phyloP scores from a whole-genome alignment of 371 early-diverging fungal genomes.

The Rhizomucor miehei region DNA sequence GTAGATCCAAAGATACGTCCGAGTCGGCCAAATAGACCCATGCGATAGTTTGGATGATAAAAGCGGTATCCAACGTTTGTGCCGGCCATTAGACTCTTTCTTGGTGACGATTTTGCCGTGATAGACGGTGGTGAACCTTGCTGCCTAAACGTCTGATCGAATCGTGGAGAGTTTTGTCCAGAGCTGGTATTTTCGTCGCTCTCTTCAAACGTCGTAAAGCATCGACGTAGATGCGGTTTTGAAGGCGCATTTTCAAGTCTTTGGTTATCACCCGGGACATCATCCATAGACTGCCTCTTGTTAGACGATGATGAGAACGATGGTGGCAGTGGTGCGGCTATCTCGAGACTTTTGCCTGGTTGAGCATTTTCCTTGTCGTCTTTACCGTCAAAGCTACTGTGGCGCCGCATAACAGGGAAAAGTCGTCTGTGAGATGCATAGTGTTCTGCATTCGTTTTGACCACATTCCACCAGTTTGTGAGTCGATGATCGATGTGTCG shows the following conservation, averaged over 20 bases:
- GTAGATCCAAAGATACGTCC: slow-evolving; percentile 14
- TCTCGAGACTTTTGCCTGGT: neutral
- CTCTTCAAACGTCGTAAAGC: slow-evolving; percentile 8
- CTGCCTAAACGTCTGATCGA: neutral
- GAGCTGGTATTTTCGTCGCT: slow-evolving; percentile 1
- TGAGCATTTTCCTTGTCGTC: neutral
- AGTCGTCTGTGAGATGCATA: slow-evolving; percentile 6
- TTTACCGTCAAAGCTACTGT: neutral
- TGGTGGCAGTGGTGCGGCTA: neutral
- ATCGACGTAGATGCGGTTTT: slow-evolving; percentile 12
- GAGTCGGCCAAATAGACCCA: slow-evolving; percentile 16
- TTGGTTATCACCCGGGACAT: neutral
- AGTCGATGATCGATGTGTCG: slow-evolving; percentile 6
- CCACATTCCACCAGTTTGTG: slow-evolving; percentile 18
- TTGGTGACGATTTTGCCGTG: neutral
- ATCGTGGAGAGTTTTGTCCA: no score
- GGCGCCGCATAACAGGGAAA: slow-evolving; percentile 2
- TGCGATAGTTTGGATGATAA: slow-evolving; percentile 12
- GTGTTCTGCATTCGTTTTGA: slow-evolving; percentile 20
- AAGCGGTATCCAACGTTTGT: slow-evolving; percentile 18
- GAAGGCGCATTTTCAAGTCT: neutral
- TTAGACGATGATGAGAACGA: neutral
- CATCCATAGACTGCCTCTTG: neutral
- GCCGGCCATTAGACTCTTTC: neutral
- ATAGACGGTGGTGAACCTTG: neutral